Evolutionary conservation across 148 eudicot species (phyloP), one percentile per base, ranked within the genome.

Genomic region (Chenopodium suecicum): DNA sequence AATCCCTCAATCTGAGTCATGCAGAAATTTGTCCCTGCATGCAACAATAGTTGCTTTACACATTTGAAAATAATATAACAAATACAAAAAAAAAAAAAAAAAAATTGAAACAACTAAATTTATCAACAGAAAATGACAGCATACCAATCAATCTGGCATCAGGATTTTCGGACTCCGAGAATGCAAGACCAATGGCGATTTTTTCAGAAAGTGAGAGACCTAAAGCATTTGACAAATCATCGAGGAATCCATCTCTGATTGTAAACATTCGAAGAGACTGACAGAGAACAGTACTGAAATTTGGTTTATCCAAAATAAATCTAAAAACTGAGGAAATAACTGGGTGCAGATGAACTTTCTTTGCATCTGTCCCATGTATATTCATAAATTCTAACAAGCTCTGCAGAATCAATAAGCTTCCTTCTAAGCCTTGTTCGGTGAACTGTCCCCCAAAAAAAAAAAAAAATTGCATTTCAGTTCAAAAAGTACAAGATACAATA

Each of bases 131-230:
- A 20, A 50, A 9, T 64, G 69, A 72, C 9, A 32, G 65, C 94
- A 81, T 81, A 96, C 99, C 99, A 70, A 85, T 90, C 80, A 84
- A 79, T 81, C 90, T 88, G 85, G 84, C 73, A 20, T 92, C 97
- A 82, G 83, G 76, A 78, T 84, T 86, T 74, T 96, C 97, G 9
- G 97, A 91, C 79, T 94, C 93, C 34, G 90, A 90, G 82, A 96
- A 83, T 75, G 97, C 98, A 88, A 96, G 97, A 79, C 97, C 98
- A 84, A 89, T 22, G 32, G 90, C 95, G 86, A 96, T 89, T 83
- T 90, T 96, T 85, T 94, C 97, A 79, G 85, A 56, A 72, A 86
- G 81, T 64, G 94, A 90, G 82, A 96, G 91, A 73, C 84, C 83
- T 46, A 96, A 84, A 9, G 90, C 87, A 84, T 85, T 84, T 22